These are phyloP conservation scores for Exophiala aquamarina DNA, from an alignment of 2,329 filamentous ascomycete species.

Conservation along the genomic window DNA sequence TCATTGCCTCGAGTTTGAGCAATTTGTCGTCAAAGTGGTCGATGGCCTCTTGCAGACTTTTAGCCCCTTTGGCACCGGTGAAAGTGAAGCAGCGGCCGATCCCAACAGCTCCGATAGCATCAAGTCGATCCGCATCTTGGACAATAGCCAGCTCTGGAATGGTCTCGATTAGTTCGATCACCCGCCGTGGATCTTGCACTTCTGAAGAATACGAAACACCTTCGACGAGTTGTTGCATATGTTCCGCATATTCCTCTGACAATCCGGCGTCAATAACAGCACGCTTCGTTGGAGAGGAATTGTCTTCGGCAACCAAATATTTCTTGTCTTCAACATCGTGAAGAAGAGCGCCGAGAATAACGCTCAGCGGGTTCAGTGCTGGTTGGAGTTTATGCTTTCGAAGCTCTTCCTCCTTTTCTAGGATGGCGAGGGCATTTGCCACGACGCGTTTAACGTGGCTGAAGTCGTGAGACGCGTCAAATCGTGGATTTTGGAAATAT, in stretches of 20 bases:
- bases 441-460: constrained; percentile 79
- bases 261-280: constrained; percentile 23
- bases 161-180: constrained; percentile 59
- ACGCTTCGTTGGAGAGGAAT: constrained; percentile 12
- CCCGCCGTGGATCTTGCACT: constrained; percentile 60
- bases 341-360: constrained; percentile 30
- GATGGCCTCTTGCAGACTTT: constrained; percentile 62
- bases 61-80: constrained; percentile 60
- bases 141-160: constrained; percentile 80
- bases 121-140: constrained; percentile 90
- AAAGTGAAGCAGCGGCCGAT: constrained; percentile 77
- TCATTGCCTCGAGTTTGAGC: constrained; percentile 60
- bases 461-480: constrained; percentile 85
- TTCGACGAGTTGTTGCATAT: constrained; percentile 70
- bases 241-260: constrained; percentile 46
- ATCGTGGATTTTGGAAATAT: constrained; percentile 28
- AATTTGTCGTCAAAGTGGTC: constrained; percentile 78
- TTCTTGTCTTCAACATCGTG: constrained; percentile 33
- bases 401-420: constrained; percentile 47
- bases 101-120: constrained; percentile 84
- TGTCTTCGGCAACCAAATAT: constrained; percentile 20
- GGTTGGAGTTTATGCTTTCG: constrained; percentile 14
- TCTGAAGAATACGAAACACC: constrained; percentile 80
- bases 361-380: constrained; percentile 21
- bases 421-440: constrained; percentile 67